Percentiles rank a stretch among this genome's conserved stretches.
Conservation (phyloP, 169 alveolate genomes). For the Eimeria acervulina region DNA sequence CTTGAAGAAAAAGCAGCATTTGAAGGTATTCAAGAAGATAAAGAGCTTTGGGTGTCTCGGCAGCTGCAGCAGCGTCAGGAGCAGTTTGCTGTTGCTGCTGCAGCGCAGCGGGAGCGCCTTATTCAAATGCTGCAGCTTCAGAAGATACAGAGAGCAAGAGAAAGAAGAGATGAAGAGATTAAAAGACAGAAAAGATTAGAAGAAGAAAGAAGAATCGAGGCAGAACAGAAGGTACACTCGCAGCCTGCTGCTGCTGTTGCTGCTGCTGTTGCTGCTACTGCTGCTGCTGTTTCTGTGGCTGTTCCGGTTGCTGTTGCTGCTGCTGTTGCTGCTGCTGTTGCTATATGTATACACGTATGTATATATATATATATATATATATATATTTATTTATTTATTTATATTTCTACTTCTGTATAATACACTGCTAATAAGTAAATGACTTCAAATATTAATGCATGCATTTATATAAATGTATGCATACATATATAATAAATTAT, state of each 20-base stretch:
- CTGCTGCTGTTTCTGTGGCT: background rate
- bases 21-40: slow-evolving; percentile 51
- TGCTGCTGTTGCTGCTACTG: slow-evolving; percentile 30
- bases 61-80: slow-evolving; percentile 56
- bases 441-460: no score
- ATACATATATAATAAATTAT: no score
- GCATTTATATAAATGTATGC: no score
- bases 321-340: background rate
- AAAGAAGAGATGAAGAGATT: slow-evolving; percentile 14
- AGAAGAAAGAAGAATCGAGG: slow-evolving; percentile 38
- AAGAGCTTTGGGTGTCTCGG: slow-evolving; percentile 46
- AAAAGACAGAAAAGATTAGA: slow-evolving; percentile 24
- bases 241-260: slow-evolving; percentile 33
- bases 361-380: background rate
- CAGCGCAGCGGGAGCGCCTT: slow-evolving; percentile 62
- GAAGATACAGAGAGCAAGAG: slow-evolving; percentile 63
- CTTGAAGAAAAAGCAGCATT: slow-evolving; percentile 63
- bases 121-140: slow-evolving; percentile 2
- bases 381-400: background rate
- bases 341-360: no score
- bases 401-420: background rate
- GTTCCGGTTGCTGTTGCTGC: background rate
- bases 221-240: slow-evolving; percentile 57
- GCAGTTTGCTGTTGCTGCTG: slow-evolving; percentile 44
- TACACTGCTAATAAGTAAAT: no score